These are phyloP conservation scores for Oryza glumipatula DNA, from an alignment of 176 grass and related monocot genomes.

Conservation along the genomic window DNA sequence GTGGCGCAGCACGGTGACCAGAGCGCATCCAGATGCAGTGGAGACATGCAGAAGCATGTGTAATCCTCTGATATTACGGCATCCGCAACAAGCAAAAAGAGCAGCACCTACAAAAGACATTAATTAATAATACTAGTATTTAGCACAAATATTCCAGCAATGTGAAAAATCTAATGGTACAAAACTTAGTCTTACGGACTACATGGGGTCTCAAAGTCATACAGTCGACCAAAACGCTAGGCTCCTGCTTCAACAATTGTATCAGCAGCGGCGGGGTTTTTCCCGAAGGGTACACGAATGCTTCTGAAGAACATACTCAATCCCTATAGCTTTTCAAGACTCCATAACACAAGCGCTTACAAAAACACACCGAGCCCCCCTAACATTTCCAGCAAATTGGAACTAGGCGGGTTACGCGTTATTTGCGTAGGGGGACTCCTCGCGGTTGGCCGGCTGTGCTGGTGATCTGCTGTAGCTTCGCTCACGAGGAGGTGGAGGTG, in stretches of 20 bases:
- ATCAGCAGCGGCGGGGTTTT: constrained; percentile 44
- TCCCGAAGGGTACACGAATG: background rate
- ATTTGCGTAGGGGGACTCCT: constrained; percentile 82
- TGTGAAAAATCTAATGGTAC: constrained; percentile 15
- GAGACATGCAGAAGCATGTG: background rate
- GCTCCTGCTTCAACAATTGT: constrained; percentile 53
- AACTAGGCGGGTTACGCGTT: constrained; percentile 31
- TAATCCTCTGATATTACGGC: background rate
- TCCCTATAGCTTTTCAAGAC: constrained; percentile 42
- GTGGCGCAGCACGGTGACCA: too few relatives aligned
- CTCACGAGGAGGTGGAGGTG: constrained; percentile 45
- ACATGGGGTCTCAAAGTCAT: constrained; percentile 23
- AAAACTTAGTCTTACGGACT: constrained; percentile 32
- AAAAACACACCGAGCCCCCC: constrained; percentile 13
- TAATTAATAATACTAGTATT: background rate
- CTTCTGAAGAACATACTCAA: constrained; percentile 16
- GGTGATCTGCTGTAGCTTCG: constrained; percentile 61
- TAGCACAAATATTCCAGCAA: constrained; percentile 30
- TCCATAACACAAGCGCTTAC: background rate
- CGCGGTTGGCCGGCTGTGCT: constrained; percentile 43
- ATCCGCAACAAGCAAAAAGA: background rate
- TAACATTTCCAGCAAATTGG: constrained; percentile 22
- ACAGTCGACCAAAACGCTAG: constrained; percentile 36
- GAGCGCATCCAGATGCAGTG: background rate
- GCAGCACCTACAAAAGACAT: background rate